Evolutionary conservation across 306 rosid genomes (phyloP).

Genomic region (Luffa aegyptiaca): DNA sequence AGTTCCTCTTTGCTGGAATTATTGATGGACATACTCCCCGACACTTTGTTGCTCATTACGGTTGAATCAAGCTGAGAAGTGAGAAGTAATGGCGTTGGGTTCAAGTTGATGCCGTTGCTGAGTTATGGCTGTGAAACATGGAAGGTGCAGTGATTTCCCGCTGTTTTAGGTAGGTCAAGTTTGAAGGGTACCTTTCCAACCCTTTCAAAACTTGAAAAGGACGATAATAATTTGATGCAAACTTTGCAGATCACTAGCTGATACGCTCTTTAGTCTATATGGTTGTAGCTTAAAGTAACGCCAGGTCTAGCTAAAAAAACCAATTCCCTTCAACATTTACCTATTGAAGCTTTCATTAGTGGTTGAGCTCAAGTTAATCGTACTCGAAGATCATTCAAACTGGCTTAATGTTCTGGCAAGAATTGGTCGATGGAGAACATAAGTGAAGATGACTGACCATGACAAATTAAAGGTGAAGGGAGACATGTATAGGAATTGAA

Average conservation of each 20-base stretch:
- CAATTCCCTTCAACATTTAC: not conserved
- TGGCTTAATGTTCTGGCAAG: not conserved
- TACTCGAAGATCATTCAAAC: not conserved
- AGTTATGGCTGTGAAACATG: not conserved
- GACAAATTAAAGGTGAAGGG: not conserved
- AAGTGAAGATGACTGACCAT: not conserved
- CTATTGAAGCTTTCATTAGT: not conserved
- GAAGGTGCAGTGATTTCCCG: not conserved
- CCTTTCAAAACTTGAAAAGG: not conserved
- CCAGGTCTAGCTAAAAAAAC: not conserved
- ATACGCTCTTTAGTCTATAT: not conserved
- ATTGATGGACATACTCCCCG: not conserved
- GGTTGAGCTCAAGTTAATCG: not conserved
- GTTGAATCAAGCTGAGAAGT: not conserved
- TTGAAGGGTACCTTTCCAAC: not conserved
- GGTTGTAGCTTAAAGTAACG: not conserved
- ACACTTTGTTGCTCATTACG: not conserved
- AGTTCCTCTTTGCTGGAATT: not conserved
- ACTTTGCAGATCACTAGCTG: not conserved
- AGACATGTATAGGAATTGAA: not conserved
- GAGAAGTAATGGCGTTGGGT: not conserved
- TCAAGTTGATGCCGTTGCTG: not conserved
- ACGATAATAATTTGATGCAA: not conserved
- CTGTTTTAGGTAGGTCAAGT: not conserved
- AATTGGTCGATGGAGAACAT: not conserved